Evolutionary conservation across 306 rosid genomes (phyloP), one percentile per base, ranked within the genome.

Genomic region (Citrullus mucosospermus): DNA sequence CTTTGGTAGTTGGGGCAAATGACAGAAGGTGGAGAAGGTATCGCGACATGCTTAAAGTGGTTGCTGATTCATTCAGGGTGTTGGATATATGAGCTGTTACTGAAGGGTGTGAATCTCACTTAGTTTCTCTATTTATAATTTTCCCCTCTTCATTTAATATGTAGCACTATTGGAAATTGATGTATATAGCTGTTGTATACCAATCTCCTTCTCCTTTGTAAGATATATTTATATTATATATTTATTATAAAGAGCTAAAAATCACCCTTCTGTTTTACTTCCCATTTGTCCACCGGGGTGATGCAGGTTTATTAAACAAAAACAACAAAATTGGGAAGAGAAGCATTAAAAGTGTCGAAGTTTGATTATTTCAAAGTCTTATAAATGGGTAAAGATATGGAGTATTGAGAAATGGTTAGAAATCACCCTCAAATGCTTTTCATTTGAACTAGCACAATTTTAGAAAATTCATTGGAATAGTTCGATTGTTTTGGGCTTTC

Each of bases 1-100:
- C 97, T 3, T 85, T 91, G 69, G 80, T 87, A 75, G 98, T 95
- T 56, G 97, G 83, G 70, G 98, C 98, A 34, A 88, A 88, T 82
- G 96, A 92, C 73, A 92, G 97, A 84, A 86, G 97, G 51, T 95
- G 98, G 98, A 95, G 66, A 83, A 91, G 97, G 83, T 73, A 81
- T 39, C 83, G 97, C 39, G 83, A 89, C 70, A 78, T 88, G 87
- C 97, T 92, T 50, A 89, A 91, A 90, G 97, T 91, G 79, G 97
- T 92, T 1, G 99, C 99, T 6, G 97, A 95, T 80, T 95, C 99
- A 50, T 95, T 95, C 83, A 89, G 86, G 76, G 81, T 95, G 78
- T 79, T 95, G 28, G 97, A 95, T 87, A 89, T 92, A 30, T 92
- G 82, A 92, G 43, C 9, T 73, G 43, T 14, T 71, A 48, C 18